Base-by-base conservation (phyloP, 2,329 filamentous ascomycete species). In the Fusarium sp. region DNA sequence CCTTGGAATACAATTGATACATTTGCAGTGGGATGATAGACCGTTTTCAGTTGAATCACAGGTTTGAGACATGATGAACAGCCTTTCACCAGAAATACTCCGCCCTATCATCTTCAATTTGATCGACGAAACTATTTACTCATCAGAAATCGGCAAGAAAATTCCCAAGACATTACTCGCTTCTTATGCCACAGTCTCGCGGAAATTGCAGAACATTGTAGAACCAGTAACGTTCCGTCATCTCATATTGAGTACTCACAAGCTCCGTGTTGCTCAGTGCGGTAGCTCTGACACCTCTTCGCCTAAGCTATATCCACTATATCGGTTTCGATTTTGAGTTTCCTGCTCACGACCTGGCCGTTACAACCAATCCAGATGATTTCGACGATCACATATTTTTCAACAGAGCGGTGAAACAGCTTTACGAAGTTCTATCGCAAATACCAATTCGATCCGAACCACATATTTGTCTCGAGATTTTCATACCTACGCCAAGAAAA, bases 281-380 rank as follows among this genome's bases (percentile, higher is more conserved):
- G 26, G 15, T 9, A 20, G 20, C 7, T 59, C 54, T 62, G 18
- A 62, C 30, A 2, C 38, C 44, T 18, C 23, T 59, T 27, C 60
- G 60, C 1, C 44, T 62, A 2, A 50, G 54, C 38, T 50, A 59
- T 18, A 26, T 62, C 4, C 60, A 53, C 7, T 59, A 64, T 33
- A 60, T 64, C 18, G 46, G 60, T 55, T 64, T 46, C 26, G 32
- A 60, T 42, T 64, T 60, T 12, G 56, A 52, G 26, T 60, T 64
- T n/a, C 60, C 60, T 6, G 60, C 45, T 14, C 60, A 64, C n/a
- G 49, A 64, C 27, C 55, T 64, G 11, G 5, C 35, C 7, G 46
- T 52, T 3, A 52, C 60, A 3, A 60, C 60, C 20, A 44, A 59
- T 13, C 37, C 44, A 10, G 52, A 57, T 1, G 60, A 62, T 27